These are phyloP conservation scores for Salix suchowensis DNA, from an alignment of 345 rosid genomes.

Conservation along the genomic window DNA sequence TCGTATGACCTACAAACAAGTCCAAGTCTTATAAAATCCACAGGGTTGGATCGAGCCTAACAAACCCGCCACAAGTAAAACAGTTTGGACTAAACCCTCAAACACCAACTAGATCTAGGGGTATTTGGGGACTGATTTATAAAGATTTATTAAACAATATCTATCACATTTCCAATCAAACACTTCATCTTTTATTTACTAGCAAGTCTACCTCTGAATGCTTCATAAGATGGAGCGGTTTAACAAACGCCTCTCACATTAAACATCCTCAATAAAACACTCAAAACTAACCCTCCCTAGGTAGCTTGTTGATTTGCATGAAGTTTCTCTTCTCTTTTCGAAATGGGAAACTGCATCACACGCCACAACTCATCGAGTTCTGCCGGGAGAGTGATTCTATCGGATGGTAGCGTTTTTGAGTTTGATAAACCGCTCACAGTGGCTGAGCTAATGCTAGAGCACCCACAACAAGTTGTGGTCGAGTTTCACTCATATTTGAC, in stretches of 20 bases:
- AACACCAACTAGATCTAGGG: constrained; percentile 25
- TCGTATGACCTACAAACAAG: neutral
- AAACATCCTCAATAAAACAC: neutral
- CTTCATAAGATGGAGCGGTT: constrained; percentile 61
- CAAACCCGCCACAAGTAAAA: neutral
- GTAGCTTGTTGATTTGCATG: neutral
- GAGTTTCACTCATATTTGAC: constrained; percentile 41
- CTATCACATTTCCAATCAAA: too few relatives aligned
- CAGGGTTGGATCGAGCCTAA: constrained; percentile 22
- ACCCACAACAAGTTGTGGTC: constrained; percentile 72
- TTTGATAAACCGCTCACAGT: constrained; percentile 46
- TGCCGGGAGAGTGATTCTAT: constrained; percentile 51
- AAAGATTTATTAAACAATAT: too few relatives aligned
- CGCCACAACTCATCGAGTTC: constrained; percentile 17
- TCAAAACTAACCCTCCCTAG: neutral
- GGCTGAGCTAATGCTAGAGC: constrained; percentile 81
- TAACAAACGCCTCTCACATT: constrained; percentile 43
- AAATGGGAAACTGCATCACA: constrained; percentile 55
- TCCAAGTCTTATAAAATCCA: neutral
- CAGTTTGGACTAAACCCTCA: neutral
- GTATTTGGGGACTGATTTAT: too few relatives aligned
- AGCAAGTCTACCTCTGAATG: constrained; percentile 38
- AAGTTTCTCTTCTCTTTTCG: neutral
- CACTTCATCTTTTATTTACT: constrained; percentile 11
- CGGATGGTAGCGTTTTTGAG: constrained; percentile 53